Base-by-base conservation (phyloP, 352 stramenopile species). In the Pythium brachiatum region DNA sequence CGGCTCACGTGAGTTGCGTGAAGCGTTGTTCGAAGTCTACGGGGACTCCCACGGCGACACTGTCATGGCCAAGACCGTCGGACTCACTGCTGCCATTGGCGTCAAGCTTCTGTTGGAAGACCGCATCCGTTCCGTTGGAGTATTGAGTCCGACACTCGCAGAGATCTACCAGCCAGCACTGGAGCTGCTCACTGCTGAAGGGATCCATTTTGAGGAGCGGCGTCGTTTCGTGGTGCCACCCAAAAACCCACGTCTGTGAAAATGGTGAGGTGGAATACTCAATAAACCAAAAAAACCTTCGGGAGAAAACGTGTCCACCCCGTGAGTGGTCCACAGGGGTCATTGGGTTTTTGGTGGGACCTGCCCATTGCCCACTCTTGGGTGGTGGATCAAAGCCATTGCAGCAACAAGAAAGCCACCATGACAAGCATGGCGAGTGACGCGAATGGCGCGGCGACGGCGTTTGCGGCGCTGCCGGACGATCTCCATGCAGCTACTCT, bases 21-120 rank as follows among this genome's bases (percentile, higher is more conserved):
- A 75, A 15, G 85, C 76, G 12, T 76, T 74, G 23, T 74, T 96
- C 9, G 69, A 92, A 54, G 73, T 79, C 7, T 86, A 86, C 59
- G 72, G 81, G n/a, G 67, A 71, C 1, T 32, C 57, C 1, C 41
- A 73, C 26, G 70, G 66, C 23, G 82, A 87, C 66, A 90, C 83
- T 11, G 78, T 81, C 41, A 97, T 97, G 89, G 76, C 82, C 20
- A 85, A 86, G 59, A 96, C 89, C 2, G 90, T 97, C 15, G 90
- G 90, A 12, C 77, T 90, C 43, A 91, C 88, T 36, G 76, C 83
- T 27, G 90, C 85, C 8, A 81, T 92, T 54, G 86, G 79, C n/a
- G 74, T 83, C 3, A 76, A 89, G 38, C 70, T 96, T 5, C 69
- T 97, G 26, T 60, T 97, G 8, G 59, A 82, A n/a, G 73, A 74